Conservation (phyloP, 768 basidiomycete species). For the Xerocomellus intermedius region DNA sequence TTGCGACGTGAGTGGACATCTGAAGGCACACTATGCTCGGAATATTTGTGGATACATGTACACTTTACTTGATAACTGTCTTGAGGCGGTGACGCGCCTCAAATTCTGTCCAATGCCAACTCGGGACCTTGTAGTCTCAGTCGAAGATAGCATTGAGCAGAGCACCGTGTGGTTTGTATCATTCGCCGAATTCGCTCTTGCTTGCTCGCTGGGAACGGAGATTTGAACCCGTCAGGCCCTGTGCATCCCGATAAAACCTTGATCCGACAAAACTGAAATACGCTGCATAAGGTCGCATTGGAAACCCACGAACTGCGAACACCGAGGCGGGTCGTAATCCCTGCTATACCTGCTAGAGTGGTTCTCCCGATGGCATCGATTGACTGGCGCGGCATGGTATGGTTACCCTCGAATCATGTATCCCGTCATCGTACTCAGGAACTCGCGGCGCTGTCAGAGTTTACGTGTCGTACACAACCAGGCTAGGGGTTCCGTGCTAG, state of each 20-base stretch:
- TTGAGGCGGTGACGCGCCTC: neutral
- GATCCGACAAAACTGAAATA: conserved; percentile 16
- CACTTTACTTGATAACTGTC: neutral
- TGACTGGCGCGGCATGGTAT: conserved; percentile 18
- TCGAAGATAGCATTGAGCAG: conserved; percentile 5
- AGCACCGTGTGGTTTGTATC: conserved; percentile 6
- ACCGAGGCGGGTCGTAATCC: conserved; percentile 15
- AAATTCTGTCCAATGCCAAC: neutral
- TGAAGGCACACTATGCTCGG: neutral
- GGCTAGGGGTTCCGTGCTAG: conserved; percentile 6
- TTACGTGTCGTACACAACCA: conserved; percentile 26
- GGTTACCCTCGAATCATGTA: conserved; percentile 31
- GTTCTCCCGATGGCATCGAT: conserved; percentile 34
- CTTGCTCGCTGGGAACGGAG: conserved; percentile 23
- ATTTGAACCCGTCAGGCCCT: conserved; percentile 23
- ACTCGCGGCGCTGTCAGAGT: conserved; percentile 28
- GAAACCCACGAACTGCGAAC: conserved; percentile 16
- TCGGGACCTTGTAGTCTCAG: neutral
- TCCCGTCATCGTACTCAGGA: conserved; percentile 16
- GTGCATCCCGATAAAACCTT: conserved; percentile 20
- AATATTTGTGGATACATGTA: neutral
- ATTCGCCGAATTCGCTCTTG: conserved; percentile 23
- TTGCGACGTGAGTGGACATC: neutral
- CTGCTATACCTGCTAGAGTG: conserved; percentile 4
- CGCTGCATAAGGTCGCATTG: conserved; percentile 15